These are phyloP conservation scores for Tolypocladium cylindrosporum DNA, from an alignment of 2,329 filamentous ascomycete genomes.

Conservation along the genomic window DNA sequence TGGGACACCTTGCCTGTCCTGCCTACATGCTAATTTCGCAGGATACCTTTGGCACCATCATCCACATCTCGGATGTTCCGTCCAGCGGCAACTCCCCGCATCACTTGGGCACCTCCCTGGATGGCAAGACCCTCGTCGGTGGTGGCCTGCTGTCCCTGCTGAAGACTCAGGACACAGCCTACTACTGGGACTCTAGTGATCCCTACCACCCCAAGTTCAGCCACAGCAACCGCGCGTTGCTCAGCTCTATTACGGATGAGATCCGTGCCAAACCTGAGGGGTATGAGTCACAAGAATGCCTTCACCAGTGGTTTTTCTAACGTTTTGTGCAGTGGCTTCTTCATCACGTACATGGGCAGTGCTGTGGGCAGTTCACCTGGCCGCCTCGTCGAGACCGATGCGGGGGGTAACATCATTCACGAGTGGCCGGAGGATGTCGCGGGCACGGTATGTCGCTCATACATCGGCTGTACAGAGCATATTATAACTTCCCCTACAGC, in stretches of 20 bases:
- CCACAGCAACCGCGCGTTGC: constrained; percentile 49
- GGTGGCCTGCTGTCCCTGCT: constrained; percentile 48
- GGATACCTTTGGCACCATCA: constrained; percentile 51
- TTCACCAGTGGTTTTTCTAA: background rate
- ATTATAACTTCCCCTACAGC: constrained; percentile 3
- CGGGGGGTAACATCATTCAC: constrained; percentile 48
- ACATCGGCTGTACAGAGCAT: no score
- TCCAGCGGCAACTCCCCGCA: constrained; percentile 51
- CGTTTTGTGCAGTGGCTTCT: constrained; percentile 33
- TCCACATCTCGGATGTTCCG: constrained; percentile 48
- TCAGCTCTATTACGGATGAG: constrained; percentile 51
- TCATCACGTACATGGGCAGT: constrained; percentile 53
- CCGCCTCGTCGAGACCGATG: constrained; percentile 50
- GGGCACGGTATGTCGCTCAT: constrained; percentile 17
- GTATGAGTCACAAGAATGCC: constrained; percentile 8
- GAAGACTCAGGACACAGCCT: constrained; percentile 52
- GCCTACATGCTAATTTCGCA: constrained; percentile 9
- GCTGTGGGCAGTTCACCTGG: constrained; percentile 48
- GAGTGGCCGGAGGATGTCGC: constrained; percentile 50
- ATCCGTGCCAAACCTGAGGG: constrained; percentile 54
- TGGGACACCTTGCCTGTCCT: rapidly evolving
- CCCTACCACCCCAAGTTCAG: constrained; percentile 48
- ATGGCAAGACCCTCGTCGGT: constrained; percentile 47
- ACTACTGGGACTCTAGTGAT: constrained; percentile 50
- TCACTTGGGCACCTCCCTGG: constrained; percentile 42